Evolutionary conservation across 768 basidiomycete species (phyloP).

Genomic region (Gymnopilus junonius): DNA sequence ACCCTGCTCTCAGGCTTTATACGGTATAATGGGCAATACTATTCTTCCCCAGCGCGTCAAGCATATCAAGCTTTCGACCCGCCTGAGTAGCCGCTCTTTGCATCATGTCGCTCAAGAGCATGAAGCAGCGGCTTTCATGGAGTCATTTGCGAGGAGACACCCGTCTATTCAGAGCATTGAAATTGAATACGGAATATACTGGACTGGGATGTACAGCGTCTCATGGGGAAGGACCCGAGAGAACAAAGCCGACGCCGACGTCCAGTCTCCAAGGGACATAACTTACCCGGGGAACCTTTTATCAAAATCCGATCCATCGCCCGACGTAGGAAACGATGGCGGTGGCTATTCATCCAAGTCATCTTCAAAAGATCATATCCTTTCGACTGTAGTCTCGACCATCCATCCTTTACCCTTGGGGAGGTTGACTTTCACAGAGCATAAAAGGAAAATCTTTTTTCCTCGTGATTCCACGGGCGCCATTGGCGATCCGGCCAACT

Average conservation of each 20-base stretch:
- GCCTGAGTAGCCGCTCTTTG: constrained; percentile 25
- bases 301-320: constrained; percentile 3
- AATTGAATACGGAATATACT: constrained; percentile 34
- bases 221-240: constrained; percentile 28
- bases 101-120: constrained; percentile 26
- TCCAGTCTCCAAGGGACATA: neutral
- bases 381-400: constrained; percentile 26
- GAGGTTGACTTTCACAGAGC: constrained; percentile 32
- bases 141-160: constrained; percentile 24
- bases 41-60: constrained; percentile 22
- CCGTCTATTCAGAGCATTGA: constrained; percentile 25
- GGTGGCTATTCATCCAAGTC: constrained; percentile 21
- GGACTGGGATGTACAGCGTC: constrained; percentile 34
- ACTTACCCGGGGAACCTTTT: neutral
- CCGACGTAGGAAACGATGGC: neutral
- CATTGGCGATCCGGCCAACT: neutral
- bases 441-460: constrained; percentile 32
- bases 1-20: constrained; percentile 17
- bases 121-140: constrained; percentile 26
- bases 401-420: constrained; percentile 28
- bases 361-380: constrained; percentile 25
- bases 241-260: neutral
- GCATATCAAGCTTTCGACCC: constrained; percentile 26
- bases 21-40: constrained; percentile 22
- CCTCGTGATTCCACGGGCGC: constrained; percentile 12